These are phyloP conservation scores for Poa annua DNA, from an alignment of 176 grass and related monocot genomes.

Conservation along the genomic window DNA sequence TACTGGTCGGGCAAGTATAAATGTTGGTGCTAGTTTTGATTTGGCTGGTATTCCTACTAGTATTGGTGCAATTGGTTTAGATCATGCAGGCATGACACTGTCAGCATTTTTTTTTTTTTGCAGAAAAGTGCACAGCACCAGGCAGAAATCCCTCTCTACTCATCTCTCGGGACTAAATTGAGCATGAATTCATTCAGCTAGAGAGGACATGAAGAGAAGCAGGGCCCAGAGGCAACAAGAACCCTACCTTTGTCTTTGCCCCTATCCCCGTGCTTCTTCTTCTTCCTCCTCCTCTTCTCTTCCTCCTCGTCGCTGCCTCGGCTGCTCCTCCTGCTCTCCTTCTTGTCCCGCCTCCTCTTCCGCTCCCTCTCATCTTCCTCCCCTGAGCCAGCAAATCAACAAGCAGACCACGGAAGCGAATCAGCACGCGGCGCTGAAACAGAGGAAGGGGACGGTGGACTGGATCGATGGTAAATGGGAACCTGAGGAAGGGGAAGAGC, in stretches of 20 bases:
- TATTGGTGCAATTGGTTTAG: neutral
- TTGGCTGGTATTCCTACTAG: neutral
- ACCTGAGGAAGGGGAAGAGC: constrained; percentile 62
- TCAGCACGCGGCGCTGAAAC: neutral
- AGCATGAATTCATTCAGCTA: neutral
- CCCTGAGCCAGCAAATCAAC: constrained; percentile 44
- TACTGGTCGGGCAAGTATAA: neutral
- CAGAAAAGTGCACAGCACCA: neutral
- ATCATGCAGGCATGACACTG: neutral
- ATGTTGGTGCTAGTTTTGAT: neutral
- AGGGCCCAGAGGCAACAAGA: neutral
- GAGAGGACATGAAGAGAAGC: neutral
- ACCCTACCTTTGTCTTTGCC: constrained; percentile 71
- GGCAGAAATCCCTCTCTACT: neutral
- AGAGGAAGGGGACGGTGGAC: neutral
- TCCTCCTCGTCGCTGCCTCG: constrained; percentile 44
- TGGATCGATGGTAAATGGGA: neutral
- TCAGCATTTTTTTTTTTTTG: no score
- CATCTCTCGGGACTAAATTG: no score
- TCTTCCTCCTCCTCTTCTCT: constrained; percentile 48
- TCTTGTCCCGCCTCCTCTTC: constrained; percentile 55
- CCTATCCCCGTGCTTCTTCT: constrained; percentile 58
- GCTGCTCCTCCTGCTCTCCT: constrained; percentile 49
- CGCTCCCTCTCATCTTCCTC: constrained; percentile 71
- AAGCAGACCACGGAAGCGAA: constrained; percentile 16